Percentiles rank a stretch among this genome's conserved stretches.
phyloP scores from a whole-genome alignment of 441 rosid species.

The Rhodomyrtus psidioides region DNA sequence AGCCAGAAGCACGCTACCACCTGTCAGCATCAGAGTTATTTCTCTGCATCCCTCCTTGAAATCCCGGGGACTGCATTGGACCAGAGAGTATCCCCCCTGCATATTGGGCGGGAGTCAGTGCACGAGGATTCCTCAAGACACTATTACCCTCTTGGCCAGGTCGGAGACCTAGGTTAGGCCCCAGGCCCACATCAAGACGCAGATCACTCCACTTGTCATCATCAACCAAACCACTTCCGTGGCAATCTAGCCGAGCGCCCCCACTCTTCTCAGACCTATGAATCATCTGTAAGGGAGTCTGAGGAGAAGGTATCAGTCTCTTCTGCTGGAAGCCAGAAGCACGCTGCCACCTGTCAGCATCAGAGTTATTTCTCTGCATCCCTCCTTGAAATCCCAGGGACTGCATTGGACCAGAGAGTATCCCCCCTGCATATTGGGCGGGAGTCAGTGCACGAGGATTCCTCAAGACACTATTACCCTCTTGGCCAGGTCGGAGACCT shows the following conservation, averaged over 20 bases:
- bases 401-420: slow-evolving; percentile 74
- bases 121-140: slow-evolving; percentile 62
- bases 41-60: slow-evolving; percentile 62
- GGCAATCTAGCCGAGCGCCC: slow-evolving; percentile 64
- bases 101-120: slow-evolving; percentile 37
- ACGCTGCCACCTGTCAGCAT: slow-evolving; percentile 89
- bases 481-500: slow-evolving; percentile 68
- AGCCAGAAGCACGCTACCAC: slow-evolving; percentile 77
- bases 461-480: slow-evolving; percentile 69
- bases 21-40: slow-evolving; percentile 60
- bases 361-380: slow-evolving; percentile 52
- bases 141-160: slow-evolving; percentile 79
- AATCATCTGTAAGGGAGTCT: too few species aligned
- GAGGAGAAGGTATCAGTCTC: slow-evolving; percentile 88
- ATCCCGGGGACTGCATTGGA: slow-evolving; percentile 61
- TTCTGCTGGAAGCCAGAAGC: slow-evolving; percentile 52
- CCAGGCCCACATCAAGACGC: slow-evolving; percentile 39
- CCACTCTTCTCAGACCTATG: too few species aligned
- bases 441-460: slow-evolving; percentile 59
- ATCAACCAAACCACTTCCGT: slow-evolving; percentile 46
- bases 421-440: slow-evolving; percentile 33
- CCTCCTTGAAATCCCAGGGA: slow-evolving; percentile 59
- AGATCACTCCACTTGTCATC: slow-evolving; percentile 70
- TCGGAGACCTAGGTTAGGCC: slow-evolving; percentile 41
- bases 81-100: slow-evolving; percentile 60